Percentiles rank a stretch among this genome's conserved stretches.
Conservation (phyloP, 1,139 yeast genomes). For the Diutina sp. region DNA sequence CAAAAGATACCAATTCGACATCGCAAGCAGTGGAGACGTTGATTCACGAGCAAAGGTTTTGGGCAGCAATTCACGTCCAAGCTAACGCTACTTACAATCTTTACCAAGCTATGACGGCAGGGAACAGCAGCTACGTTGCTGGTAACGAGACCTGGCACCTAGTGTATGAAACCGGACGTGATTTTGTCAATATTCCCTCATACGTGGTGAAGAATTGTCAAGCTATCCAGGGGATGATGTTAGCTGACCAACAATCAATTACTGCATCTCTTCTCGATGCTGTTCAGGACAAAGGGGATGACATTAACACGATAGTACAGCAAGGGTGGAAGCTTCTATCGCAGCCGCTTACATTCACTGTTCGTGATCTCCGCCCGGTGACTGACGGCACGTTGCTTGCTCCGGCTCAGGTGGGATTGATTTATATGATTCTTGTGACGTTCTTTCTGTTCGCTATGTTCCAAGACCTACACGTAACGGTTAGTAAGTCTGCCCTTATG, state of each 20-base stretch:
- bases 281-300: not conserved
- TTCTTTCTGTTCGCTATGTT: conserved; percentile 38
- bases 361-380: conserved; percentile 37
- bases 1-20: conserved; percentile 20
- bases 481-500: conserved; percentile 26
- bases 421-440: conserved; percentile 61
- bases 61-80: conserved; percentile 38
- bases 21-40: conserved; percentile 17
- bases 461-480: conserved; percentile 34
- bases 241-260: not conserved
- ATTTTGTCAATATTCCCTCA: conserved; percentile 16
- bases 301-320: not conserved
- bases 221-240: not conserved
- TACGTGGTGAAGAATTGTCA: conserved; percentile 9
- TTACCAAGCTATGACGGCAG: conserved; percentile 13
- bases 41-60: conserved; percentile 36
- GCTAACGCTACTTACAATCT: conserved; percentile 31
- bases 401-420: conserved; percentile 64
- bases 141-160: conserved; percentile 9
- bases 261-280: conserved; percentile 10
- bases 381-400: conserved; percentile 40
- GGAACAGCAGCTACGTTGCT: not conserved
- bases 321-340: not conserved
- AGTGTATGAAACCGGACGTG: conserved; percentile 33
- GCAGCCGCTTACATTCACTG: not conserved